A percentile compares a stretch with the other conserved stretches of the same genome.
Evolutionary conservation across 31 red algal genomes (phyloP).

Genomic region (Odonthalia washingtoniensis): DNA sequence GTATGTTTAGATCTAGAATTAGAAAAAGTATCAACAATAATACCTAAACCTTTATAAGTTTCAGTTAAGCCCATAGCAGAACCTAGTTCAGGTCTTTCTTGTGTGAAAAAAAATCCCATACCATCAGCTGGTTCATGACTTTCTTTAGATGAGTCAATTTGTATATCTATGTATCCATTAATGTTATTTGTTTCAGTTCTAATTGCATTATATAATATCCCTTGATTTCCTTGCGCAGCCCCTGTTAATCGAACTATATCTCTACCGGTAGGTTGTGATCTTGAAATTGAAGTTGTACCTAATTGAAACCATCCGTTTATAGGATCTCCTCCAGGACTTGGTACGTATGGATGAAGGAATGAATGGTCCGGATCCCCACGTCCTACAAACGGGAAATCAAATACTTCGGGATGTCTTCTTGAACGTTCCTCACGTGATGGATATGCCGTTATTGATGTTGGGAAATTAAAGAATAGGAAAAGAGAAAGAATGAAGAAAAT

Average conservation of each 20-base stretch:
- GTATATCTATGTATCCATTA: constrained; percentile 82
- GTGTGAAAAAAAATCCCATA: constrained; percentile 79
- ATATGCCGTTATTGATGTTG: too few relatives aligned
- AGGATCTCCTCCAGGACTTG: constrained; percentile 63
- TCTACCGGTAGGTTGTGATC: constrained; percentile 42
- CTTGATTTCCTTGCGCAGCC: constrained; percentile 67
- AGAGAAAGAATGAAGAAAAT: too few relatives aligned
- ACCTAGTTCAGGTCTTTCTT: constrained; percentile 61
- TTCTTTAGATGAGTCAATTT: constrained; percentile 57
- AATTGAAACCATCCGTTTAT: constrained; percentile 62
- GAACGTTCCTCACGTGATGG: constrained; percentile 41
- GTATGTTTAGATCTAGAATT: constrained; percentile 63
- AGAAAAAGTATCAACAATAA: constrained; percentile 87
- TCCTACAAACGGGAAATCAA: constrained; percentile 69
- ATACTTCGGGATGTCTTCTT: constrained; percentile 47
- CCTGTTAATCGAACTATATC: constrained; percentile 76
- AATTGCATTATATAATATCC: constrained; percentile 65
- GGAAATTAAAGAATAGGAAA: too few relatives aligned
- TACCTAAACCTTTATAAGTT: constrained; percentile 70
- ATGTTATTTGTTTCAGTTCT: constrained; percentile 67
- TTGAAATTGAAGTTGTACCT: constrained; percentile 64
- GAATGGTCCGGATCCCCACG: constrained; percentile 73
- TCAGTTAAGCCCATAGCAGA: constrained; percentile 75
- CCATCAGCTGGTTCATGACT: constrained; percentile 79
- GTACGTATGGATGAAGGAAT: constrained; percentile 71